Percentiles rank a stretch among this genome's conserved stretches.
Evolutionary conservation across 1,139 yeast genomes (phyloP).

Genomic region (Blastobotrys arbuscula): DNA sequence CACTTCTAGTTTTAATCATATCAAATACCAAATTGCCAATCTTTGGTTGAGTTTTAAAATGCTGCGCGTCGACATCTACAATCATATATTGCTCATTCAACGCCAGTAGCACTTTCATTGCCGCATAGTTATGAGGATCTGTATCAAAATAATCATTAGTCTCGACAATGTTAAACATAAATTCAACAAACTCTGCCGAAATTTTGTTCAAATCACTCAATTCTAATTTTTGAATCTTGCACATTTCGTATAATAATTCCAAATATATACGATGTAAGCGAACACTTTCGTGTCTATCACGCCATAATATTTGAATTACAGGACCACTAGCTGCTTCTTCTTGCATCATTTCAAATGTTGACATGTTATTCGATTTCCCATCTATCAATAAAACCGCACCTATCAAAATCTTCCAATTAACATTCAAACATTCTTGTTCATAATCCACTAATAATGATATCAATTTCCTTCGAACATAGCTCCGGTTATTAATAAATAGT

Average conservation of each 20-base stretch:
- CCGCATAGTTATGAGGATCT: conserved; percentile 61
- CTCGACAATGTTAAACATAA: conserved; percentile 48
- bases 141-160: conserved; percentile 47
- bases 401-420: conserved; percentile 34
- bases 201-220: conserved; percentile 43
- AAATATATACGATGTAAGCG: conserved; percentile 40
- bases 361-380: conserved; percentile 39
- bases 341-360: conserved; percentile 41
- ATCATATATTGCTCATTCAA: conserved; percentile 84
- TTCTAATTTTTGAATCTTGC: conserved; percentile 44
- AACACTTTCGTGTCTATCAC: conserved; percentile 21
- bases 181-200: conserved; percentile 48
- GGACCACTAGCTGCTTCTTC: conserved; percentile 48
- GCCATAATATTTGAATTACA: conserved; percentile 38
- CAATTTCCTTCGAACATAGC: conserved; percentile 30
- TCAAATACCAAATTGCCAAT: conserved; percentile 31
- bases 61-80: conserved; percentile 36
- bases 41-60: conserved; percentile 2
- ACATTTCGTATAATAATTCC: conserved; percentile 49
- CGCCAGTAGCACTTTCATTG: conserved; percentile 66
- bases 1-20: conserved; percentile 22
- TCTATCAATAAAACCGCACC: conserved; percentile 48
- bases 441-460: conserved; percentile 26
- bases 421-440: conserved; percentile 15
- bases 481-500: conserved; percentile 28